phyloP scores from a whole-genome alignment of 2,329 filamentous ascomycete genomes.

The Paraphaeosphaeria minitans region DNA sequence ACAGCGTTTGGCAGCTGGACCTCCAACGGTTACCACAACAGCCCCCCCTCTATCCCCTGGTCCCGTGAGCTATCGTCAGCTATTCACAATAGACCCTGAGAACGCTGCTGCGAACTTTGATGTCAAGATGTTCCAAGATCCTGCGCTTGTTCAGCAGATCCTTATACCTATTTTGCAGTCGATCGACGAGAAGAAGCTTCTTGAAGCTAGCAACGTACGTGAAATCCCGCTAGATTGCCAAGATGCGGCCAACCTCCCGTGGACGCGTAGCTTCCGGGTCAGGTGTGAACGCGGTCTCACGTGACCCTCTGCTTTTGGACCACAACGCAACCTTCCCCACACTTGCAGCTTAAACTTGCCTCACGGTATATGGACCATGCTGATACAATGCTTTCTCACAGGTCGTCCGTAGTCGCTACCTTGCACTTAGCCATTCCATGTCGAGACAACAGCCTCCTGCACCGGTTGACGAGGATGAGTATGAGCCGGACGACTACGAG shows the following conservation, averaged over 20 bases:
- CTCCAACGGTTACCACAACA: constrained; percentile 50
- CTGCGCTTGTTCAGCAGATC: constrained; percentile 77
- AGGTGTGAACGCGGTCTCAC: constrained; percentile 11
- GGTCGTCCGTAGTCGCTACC: constrained; percentile 50
- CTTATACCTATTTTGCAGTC: constrained; percentile 77
- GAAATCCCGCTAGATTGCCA: constrained; percentile 4
- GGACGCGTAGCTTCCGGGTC: neutral
- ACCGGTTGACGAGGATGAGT: constrained; percentile 77
- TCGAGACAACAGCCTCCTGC: constrained; percentile 33
- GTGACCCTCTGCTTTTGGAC: constrained; percentile 1
- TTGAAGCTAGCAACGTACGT: constrained; percentile 74
- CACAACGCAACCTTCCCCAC: neutral
- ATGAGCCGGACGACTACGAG: constrained; percentile 87
- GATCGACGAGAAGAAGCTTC: constrained; percentile 70
- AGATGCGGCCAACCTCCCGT: neutral
- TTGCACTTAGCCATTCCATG: constrained; percentile 42
- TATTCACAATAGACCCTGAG: constrained; percentile 85
- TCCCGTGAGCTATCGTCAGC: constrained; percentile 76
- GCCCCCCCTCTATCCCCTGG: constrained; percentile 76
- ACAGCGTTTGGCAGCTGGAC: constrained; percentile 67
- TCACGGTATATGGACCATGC: neutral
- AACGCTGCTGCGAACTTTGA: constrained; percentile 78
- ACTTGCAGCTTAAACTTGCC: neutral
- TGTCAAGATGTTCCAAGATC: constrained; percentile 73
- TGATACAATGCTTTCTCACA: constrained; percentile 27